phyloP scores from a whole-genome alignment of 495 filamentous ascomycete species.

The Xanthoparmelia taractica region DNA sequence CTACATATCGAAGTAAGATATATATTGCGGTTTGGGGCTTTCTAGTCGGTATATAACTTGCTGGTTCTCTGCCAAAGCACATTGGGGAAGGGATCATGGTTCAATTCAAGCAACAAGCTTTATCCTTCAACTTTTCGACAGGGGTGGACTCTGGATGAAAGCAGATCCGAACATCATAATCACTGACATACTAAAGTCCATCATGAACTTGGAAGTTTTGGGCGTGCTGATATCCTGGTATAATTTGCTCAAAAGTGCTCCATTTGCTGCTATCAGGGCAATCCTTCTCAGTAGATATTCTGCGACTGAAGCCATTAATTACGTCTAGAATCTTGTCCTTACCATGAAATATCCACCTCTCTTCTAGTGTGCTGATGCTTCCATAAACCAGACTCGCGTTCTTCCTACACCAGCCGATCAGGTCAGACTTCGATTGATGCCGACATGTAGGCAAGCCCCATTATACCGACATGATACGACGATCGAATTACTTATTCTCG shows the following conservation, averaged over 20 bases:
- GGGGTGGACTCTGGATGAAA: neutral
- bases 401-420: too few relatives aligned
- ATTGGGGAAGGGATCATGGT: neutral
- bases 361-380: too few relatives aligned
- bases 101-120: neutral
- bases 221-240: neutral
- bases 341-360: too few relatives aligned
- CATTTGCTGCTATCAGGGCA: neutral
- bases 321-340: too few relatives aligned
- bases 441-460: neutral
- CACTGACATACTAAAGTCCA: neutral
- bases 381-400: too few relatives aligned
- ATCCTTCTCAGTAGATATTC: neutral
- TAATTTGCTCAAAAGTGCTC: neutral
- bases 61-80: neutral
- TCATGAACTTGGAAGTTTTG: neutral
- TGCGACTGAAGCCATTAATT: too few relatives aligned
- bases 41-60: neutral
- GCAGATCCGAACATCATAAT: neutral
- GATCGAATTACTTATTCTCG: neutral
- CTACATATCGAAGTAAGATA: neutral
- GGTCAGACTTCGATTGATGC: too few relatives aligned
- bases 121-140: neutral
- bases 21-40: neutral
- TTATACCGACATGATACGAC: neutral